Percentiles rank a stretch among this genome's conserved stretches.
Conservation (phyloP, 2,329 filamentous ascomycete genomes). For the Cladophialophora immunda region DNA sequence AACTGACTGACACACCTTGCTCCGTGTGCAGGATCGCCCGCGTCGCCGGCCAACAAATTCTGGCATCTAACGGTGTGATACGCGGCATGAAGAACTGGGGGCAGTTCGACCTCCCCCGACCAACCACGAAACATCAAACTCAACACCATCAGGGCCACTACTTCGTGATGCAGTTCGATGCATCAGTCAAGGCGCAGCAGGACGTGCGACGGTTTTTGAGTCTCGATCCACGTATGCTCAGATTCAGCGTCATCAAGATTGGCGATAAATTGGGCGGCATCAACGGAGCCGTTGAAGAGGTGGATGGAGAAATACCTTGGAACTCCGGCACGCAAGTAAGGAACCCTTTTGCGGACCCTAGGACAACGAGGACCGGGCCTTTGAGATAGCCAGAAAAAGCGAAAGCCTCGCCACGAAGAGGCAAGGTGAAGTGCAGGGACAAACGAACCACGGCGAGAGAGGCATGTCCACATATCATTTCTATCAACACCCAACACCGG, state of each 20-base stretch:
- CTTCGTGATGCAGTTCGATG: conserved; percentile 97
- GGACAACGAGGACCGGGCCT: not conserved
- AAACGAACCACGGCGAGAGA: conserved; percentile 12
- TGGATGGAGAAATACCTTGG: conserved; percentile 65
- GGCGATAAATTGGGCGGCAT: conserved; percentile 72
- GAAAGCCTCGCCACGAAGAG: not conserved
- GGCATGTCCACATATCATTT: conserved; percentile 28
- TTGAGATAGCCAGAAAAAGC: not conserved
- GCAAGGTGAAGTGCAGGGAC: not conserved
- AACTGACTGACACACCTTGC: conserved; percentile 9
- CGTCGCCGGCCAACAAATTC: conserved; percentile 31
- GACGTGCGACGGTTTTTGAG: conserved; percentile 77
- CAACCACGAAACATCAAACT: conserved; percentile 80
- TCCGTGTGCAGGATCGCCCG: conserved; percentile 31
- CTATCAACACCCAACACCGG: conserved; percentile 16
- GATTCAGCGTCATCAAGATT: conserved; percentile 85
- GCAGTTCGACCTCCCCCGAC: conserved; percentile 83
- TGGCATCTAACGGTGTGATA: conserved; percentile 71
- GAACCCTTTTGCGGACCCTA: conserved; percentile 11
- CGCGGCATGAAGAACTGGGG: conserved; percentile 97
- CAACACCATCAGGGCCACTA: conserved; percentile 89
- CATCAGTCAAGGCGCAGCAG: conserved; percentile 76
- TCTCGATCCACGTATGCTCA: conserved; percentile 89
- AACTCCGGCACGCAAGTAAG: conserved; percentile 39
- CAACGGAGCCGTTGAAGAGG: conserved; percentile 67